These are phyloP conservation scores for Cladorrhinum samala DNA, from an alignment of 495 filamentous ascomycete genomes.

Conservation along the genomic window DNA sequence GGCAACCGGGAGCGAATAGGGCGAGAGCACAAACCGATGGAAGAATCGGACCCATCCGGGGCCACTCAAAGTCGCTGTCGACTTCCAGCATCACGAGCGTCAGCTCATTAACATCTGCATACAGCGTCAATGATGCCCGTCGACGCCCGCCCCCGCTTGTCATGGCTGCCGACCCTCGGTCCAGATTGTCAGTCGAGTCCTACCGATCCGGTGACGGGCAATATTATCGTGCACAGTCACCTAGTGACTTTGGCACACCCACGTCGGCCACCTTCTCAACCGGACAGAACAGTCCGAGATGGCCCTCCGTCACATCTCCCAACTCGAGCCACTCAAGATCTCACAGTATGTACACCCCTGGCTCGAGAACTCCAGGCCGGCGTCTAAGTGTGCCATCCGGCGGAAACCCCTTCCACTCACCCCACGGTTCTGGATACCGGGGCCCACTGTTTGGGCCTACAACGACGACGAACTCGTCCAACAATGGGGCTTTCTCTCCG, in stretches of 20 bases:
- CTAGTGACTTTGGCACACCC: conserved; percentile 68
- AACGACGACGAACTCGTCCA: conserved; percentile 45
- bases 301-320: conserved; percentile 62
- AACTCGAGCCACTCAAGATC: conserved; percentile 58
- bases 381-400: conserved; percentile 76
- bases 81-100: conserved; percentile 64
- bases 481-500: conserved; percentile 49
- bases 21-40: conserved; percentile 70
- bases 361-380: conserved; percentile 59
- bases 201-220: conserved; percentile 47
- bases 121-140: conserved; percentile 55
- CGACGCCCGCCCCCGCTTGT: conserved; percentile 75
- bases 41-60: conserved; percentile 56
- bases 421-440: conserved; percentile 50
- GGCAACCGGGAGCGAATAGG: conserved; percentile 58
- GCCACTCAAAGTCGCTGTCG: conserved; percentile 77
- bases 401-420: conserved; percentile 65
- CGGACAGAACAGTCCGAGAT: conserved; percentile 66
- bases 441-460: conserved; percentile 55
- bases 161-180: conserved; percentile 71
- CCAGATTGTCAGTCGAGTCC: conserved; percentile 58
- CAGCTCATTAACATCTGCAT: conserved; percentile 65
- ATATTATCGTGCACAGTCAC: conserved; percentile 52
- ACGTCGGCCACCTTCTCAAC: conserved; percentile 69
- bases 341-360: conserved; percentile 56